Evolutionary conservation across 306 rosid genomes (phyloP), one percentile per base, ranked within the genome.

Genomic region (Lagenaria siceraria): DNA sequence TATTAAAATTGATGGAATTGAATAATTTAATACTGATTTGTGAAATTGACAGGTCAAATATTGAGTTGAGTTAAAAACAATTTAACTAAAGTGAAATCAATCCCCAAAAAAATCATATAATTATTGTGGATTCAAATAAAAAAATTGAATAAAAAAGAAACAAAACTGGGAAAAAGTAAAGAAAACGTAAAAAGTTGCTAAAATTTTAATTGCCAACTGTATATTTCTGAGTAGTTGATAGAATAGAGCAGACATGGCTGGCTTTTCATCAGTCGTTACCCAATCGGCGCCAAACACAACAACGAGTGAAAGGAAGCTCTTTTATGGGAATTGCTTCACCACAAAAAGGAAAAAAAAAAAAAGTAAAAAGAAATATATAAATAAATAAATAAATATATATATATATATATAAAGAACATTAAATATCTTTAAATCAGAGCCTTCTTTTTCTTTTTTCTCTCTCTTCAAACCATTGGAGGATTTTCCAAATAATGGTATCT

Each of bases 401-500:
- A 61, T 5, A 53, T 11, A 61, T 13, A 61, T 5, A 62, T 29
- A 3, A 61, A 61, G 21, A 29, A 36, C 22, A 62, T 62, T 64
- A 35, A 38, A 35, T 65, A 36, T 65, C 72, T 65, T 65, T 65
- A 65, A 38, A 38, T 29, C 63, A 40, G 3, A 60, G 35, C 19
- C 79, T 40, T 54, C n/a, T 29, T 10, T 19, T 43, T 77, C 10
- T 51, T 3, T 0, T 18, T 54, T 74, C 77, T 74, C 80, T 78
- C 63, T 78, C 80, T 78, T 35, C 35, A 79, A 25, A 6, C 51
- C 49, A 70, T 29, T 56, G 77, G 81, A 51, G 71, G 81, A 15
- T 12, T 68, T 27, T 60, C 75, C 13, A 24, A 60, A 21, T 38
- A 68, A 68, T 55, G 70, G 77, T 40, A 53, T 54, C 63, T 60